Conservation (phyloP, 2,329 filamentous ascomycete species). For the Moelleriella libera region DNA sequence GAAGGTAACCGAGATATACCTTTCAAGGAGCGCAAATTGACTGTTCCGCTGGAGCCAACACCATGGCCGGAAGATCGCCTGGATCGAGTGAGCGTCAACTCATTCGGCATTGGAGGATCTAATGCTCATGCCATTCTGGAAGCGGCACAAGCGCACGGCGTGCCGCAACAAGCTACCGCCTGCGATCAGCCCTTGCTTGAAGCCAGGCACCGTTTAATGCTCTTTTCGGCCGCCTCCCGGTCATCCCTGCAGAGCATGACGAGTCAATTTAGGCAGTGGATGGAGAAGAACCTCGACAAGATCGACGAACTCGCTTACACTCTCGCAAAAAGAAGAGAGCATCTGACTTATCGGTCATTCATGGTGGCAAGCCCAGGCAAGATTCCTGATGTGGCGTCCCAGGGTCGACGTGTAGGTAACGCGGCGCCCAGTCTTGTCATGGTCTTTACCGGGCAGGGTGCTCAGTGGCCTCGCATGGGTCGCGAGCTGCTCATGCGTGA, state of each 20-base stretch:
- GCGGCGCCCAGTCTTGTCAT: slow-evolving; percentile 6
- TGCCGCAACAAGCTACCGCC: neutral
- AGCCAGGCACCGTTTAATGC: neutral
- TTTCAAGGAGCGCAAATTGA: neutral
- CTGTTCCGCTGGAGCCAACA: neutral
- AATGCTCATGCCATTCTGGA: slow-evolving; percentile 20
- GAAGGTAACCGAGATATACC: slow-evolving; percentile 16
- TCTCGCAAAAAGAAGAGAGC: neutral
- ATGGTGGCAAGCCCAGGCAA: neutral
- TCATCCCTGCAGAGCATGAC: neutral
- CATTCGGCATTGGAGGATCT: slow-evolving; percentile 21
- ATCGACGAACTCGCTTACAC: neutral
- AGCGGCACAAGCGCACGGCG: slow-evolving; percentile 4
- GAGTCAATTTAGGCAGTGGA: neutral
- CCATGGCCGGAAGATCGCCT: neutral
- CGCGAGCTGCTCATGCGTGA: neutral
- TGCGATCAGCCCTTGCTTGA: neutral
- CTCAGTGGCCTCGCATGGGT: slow-evolving; percentile 13
- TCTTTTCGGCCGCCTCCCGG: neutral
- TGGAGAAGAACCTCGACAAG: neutral
- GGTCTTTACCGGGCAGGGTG: slow-evolving; percentile 19
- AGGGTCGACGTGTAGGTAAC: neutral
- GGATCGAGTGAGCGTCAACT: neutral
- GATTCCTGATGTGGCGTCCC: neutral
- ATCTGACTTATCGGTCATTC: neutral